A percentile compares a stretch with the other conserved stretches of the same genome.
Conservation (phyloP, 192 early-diverging fungal species). For the Linnemannia elongata region DNA sequence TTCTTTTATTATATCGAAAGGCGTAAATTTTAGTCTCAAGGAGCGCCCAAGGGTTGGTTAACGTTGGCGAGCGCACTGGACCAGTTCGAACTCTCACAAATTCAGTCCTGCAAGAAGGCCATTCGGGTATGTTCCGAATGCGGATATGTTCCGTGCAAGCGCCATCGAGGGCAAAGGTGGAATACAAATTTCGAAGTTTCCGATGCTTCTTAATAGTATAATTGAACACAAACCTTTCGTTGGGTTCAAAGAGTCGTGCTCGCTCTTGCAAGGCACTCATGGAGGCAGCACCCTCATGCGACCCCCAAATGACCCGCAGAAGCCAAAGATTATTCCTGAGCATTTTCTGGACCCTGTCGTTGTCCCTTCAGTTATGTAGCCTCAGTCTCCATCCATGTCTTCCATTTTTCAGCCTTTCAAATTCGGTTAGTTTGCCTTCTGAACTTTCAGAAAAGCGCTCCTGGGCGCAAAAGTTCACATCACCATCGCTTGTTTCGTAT, state of each 20-base stretch:
- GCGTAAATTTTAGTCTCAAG: neutral
- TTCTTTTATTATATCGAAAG: slow-evolving; percentile 3
- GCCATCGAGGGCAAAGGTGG: slow-evolving; percentile 4
- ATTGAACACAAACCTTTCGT: neutral
- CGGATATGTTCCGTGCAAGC: slow-evolving; percentile 17
- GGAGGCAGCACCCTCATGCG: neutral
- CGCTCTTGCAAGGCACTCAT: slow-evolving; percentile 1
- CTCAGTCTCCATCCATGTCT: too few species aligned
- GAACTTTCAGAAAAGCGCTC: neutral
- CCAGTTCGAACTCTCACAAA: neutral
- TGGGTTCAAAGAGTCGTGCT: neutral
- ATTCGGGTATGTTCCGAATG: slow-evolving; percentile 18
- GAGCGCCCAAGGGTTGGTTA: neutral
- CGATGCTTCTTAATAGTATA: neutral
- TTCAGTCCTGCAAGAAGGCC: neutral
- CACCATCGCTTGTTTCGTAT: slow-evolving; percentile 9
- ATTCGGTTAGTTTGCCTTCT: neutral
- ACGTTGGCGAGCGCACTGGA: slow-evolving; percentile 8
- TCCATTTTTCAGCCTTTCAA: too few species aligned
- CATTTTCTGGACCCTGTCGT: too few species aligned
- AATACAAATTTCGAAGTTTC: neutral
- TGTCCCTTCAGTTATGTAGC: too few species aligned
- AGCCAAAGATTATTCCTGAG: neutral
- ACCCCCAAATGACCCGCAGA: neutral
- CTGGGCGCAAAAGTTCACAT: neutral